phyloP scores from a whole-genome alignment of 1,284 basidiomycete species.

The Austroboletus niveus region DNA sequence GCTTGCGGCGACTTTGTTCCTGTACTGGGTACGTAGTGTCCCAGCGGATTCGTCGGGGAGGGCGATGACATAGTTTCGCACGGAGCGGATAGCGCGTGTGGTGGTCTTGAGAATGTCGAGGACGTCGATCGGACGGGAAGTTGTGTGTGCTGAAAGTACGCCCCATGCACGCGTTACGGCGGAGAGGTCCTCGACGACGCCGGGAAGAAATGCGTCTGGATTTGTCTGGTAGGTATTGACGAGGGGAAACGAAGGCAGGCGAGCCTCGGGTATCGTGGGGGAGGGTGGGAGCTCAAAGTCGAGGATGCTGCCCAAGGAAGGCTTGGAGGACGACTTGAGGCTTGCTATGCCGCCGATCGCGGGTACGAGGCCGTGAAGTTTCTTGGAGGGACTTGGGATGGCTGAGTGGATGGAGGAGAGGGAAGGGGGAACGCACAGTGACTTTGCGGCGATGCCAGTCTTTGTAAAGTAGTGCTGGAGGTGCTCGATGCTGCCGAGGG shows the following conservation, averaged over 20 bases:
- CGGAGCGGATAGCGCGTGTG: conserved; percentile 72
- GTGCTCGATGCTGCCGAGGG: conserved; percentile 82
- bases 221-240: conserved; percentile 68
- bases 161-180: conserved; percentile 57
- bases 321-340: conserved; percentile 37
- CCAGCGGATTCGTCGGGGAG: conserved; percentile 70
- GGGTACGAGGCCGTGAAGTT: conserved; percentile 62
- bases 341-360: conserved; percentile 60
- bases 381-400: conserved; percentile 47
- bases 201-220: conserved; percentile 67
- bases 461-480: conserved; percentile 88
- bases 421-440: conserved; percentile 51
- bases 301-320: conserved; percentile 39
- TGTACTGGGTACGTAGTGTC: conserved; percentile 51
- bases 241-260: conserved; percentile 46
- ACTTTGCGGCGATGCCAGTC: conserved; percentile 70
- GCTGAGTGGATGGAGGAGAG: conserved; percentile 1
- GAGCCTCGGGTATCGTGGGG: conserved; percentile 50
- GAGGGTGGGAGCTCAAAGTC: conserved; percentile 69
- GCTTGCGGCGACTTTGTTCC: conserved; percentile 39
- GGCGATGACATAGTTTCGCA: conserved; percentile 77
- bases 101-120: conserved; percentile 69
- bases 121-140: conserved; percentile 45
- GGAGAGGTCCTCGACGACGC: conserved; percentile 69
- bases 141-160: conserved; percentile 25